These are phyloP conservation scores for Hypoxylon perforatum DNA, from an alignment of 495 filamentous ascomycete genomes.

Conservation along the genomic window DNA sequence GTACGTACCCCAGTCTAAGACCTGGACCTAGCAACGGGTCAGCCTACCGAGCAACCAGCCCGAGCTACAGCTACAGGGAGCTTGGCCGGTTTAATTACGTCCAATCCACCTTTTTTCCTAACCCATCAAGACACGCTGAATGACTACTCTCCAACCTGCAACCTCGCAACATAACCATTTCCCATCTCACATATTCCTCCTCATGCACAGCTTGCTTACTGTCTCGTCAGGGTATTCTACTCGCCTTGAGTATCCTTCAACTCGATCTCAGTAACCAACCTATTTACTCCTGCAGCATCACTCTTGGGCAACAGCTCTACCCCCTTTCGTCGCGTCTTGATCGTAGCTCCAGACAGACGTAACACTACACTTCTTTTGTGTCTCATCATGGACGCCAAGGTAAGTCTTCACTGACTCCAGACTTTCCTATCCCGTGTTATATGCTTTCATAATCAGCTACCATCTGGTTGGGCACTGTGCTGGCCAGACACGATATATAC, in stretches of 20 bases:
- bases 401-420: conserved; percentile 31
- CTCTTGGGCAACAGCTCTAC: conserved; percentile 17
- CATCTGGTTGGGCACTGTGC: conserved; percentile 9
- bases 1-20: conserved; percentile 2
- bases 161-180: not conserved
- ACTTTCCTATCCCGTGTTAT: not conserved
- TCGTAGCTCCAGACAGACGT: conserved; percentile 9
- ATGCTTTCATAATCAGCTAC: conserved; percentile 18
- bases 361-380: conserved; percentile 7
- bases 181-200: not conserved
- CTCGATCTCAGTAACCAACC: not conserved
- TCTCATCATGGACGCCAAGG: conserved; percentile 52
- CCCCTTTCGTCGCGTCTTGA: conserved; percentile 17
- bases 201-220: conserved; percentile 13
- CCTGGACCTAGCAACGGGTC: no score
- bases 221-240: conserved; percentile 5
- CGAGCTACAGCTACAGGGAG: not conserved
- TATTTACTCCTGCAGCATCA: conserved; percentile 4
- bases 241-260: not conserved
- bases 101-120: not conserved
- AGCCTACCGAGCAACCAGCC: not conserved
- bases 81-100: conserved; percentile 10
- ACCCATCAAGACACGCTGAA: not conserved
- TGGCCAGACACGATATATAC: no score
- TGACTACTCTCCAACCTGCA: not conserved